Evolutionary conservation across 2,329 filamentous ascomycete species (phyloP).

Genomic region (Aaosphaeria arxii): DNA sequence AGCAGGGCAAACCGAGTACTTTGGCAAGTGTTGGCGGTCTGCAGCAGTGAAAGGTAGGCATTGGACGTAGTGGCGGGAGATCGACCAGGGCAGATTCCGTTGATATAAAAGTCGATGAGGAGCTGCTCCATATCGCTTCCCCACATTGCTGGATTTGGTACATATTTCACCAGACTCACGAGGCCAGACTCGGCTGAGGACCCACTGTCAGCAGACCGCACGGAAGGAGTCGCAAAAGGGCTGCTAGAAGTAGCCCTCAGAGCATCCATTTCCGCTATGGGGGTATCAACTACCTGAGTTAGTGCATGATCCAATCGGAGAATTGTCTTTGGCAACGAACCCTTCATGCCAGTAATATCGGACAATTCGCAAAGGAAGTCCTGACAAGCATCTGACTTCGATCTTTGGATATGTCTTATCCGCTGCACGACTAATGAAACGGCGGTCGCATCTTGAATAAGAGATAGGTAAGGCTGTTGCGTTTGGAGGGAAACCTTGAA

Average conservation of each 20-base stretch:
- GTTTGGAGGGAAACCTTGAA: constrained; percentile 28
- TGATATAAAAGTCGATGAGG: constrained; percentile 29
- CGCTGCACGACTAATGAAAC: constrained; percentile 29
- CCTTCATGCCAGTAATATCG: constrained; percentile 26
- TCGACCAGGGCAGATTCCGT: constrained; percentile 29
- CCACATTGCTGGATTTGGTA: constrained; percentile 16
- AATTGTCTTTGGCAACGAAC: constrained; percentile 8
- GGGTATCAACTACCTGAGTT: constrained; percentile 21
- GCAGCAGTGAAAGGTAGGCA: constrained; percentile 21
- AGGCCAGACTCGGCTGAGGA: constrained; percentile 21
- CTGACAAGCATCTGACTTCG: constrained; percentile 32
- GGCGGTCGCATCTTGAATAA: constrained; percentile 21
- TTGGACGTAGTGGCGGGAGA: constrained; percentile 24
- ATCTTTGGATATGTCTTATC: constrained; percentile 29
- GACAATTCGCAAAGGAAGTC: constrained; percentile 32
- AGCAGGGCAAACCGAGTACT: constrained; percentile 31
- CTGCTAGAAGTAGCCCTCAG: constrained; percentile 20
- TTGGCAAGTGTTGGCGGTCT: constrained; percentile 19
- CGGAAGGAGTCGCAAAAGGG: constrained; percentile 22
- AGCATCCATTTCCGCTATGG: constrained; percentile 21
- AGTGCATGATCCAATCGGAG: constrained; percentile 1
- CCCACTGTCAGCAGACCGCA: constrained; percentile 21
- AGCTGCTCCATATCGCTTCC: constrained; percentile 24
- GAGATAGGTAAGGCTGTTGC: constrained; percentile 22
- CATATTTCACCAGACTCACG: constrained; percentile 27